Conservation (phyloP, 306 rosid species). For the Lathyrus sativus region DNA sequence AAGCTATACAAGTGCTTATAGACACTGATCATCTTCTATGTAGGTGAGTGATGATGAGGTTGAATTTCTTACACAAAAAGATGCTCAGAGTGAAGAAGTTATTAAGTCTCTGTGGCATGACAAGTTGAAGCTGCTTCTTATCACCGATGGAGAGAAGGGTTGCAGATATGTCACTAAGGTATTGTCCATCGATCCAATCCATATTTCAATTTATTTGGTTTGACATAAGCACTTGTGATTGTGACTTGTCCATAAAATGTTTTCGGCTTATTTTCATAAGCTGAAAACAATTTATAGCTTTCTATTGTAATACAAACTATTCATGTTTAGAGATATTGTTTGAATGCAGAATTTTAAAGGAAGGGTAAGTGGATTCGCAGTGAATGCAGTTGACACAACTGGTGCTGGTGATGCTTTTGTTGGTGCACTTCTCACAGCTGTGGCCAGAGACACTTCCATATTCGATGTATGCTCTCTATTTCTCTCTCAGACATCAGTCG, state of each 20-base stretch:
- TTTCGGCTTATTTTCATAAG: neutral
- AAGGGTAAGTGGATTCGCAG: conserved; percentile 57
- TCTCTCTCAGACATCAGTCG: neutral
- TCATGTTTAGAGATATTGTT: conserved; percentile 9
- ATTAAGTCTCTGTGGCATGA: conserved; percentile 60
- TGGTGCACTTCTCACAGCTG: conserved; percentile 52
- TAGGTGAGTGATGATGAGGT: conserved; percentile 80
- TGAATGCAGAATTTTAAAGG: conserved; percentile 57
- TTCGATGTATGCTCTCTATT: conserved; percentile 45
- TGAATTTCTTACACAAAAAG: conserved; percentile 57
- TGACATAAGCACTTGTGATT: neutral
- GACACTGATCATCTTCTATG: neutral
- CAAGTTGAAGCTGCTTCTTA: conserved; percentile 57
- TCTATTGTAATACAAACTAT: conserved; percentile 2
- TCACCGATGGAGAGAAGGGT: conserved; percentile 73
- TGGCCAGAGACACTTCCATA: conserved; percentile 49
- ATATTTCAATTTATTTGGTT: no score
- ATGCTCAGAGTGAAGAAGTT: conserved; percentile 55
- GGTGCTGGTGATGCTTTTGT: conserved; percentile 82
- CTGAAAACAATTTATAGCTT: neutral
- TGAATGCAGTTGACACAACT: conserved; percentile 61
- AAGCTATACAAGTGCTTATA: neutral
- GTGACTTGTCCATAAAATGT: neutral
- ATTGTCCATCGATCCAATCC: no score
- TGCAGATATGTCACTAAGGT: conserved; percentile 68